Base-by-base conservation (phyloP, 495 filamentous ascomycete genomes). In the Lasiosphaeris hirsuta region DNA sequence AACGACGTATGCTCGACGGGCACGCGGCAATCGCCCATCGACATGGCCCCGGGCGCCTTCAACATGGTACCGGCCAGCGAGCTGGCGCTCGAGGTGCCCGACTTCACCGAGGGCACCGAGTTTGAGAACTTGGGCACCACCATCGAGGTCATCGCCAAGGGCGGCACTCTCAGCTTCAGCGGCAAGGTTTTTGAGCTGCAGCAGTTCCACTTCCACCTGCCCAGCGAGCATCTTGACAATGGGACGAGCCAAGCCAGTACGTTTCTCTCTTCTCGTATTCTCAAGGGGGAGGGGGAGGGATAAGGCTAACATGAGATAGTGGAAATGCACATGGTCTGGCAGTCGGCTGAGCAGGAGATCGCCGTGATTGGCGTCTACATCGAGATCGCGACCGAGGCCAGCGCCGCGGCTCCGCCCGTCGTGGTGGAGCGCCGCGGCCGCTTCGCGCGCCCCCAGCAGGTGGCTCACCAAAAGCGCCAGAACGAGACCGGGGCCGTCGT, bases 121-220 rank as follows among this genome's bases (percentile, higher is more conserved):
- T 83, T 86, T 56, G 78, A 84, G 71, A 85, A 86, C 61, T 69
- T 84, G 10, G 82, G 82, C 42, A 75, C 78, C n/a, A 82, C 78
- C 0, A 70, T 87, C 38, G 79, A 87, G 74, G 77, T 84, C 41
- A 72, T 78, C 45, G 66, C 71, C 23, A 72, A 68, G 18, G 64
- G 66, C 1, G 76, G 72, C 11, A 64, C 62, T 1, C 64, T 84
- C 13, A 73, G 68, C 23, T 67, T 83, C 48, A 72, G 65, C 10
- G 77, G 69, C 35, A 73, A 66, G 51, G 66, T 68, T 1, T 88
- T 81, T 59, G 66, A 67, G 4, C 74, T 90, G 15, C 68, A 76
- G 38, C 86, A 90, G 61, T 88, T 87, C 72, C 86, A 90, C 66
- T 84, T 88, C 68, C 86, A 90, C 63, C 81, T 85, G 10, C 86